phyloP scores from a whole-genome alignment of 371 early-diverging fungal genomes.

The Choanephora cucurbitarum region DNA sequence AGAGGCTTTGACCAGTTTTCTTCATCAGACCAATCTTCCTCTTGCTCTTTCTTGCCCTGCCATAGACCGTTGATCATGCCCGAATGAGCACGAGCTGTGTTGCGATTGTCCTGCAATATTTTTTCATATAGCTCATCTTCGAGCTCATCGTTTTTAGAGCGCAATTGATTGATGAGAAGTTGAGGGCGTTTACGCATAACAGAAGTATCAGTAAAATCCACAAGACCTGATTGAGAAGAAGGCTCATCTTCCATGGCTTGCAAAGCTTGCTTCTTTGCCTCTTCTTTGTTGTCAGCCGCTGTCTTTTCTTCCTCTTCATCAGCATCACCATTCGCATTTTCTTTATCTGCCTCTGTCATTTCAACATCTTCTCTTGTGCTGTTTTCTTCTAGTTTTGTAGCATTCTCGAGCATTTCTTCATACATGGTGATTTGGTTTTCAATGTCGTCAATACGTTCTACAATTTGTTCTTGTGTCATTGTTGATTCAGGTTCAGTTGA shows the following conservation, averaged over 20 bases:
- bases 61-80: constrained; percentile 38
- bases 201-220: constrained; percentile 27
- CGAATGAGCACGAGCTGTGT: constrained; percentile 54
- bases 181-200: constrained; percentile 49
- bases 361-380: constrained; percentile 15
- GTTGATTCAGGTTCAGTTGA: not conserved
- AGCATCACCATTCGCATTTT: constrained; percentile 21
- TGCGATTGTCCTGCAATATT: constrained; percentile 63
- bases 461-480: constrained; percentile 52
- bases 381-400: constrained; percentile 14
- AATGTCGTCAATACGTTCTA: constrained; percentile 53
- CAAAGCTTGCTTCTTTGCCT: constrained; percentile 44
- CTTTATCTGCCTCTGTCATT: constrained; percentile 23
- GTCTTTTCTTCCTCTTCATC: no score
- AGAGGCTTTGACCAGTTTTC: constrained; percentile 43
- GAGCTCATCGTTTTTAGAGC: constrained; percentile 35
- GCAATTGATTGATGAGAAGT: constrained; percentile 44
- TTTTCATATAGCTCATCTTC: constrained; percentile 51
- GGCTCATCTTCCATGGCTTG: constrained; percentile 40
- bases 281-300: constrained; percentile 28
- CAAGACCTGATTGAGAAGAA: constrained; percentile 25
- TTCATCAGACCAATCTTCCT: constrained; percentile 45
- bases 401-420: constrained; percentile 45
- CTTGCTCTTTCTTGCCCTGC: constrained; percentile 33
- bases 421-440: constrained; percentile 51